Evolutionary conservation across 805 yeast species (phyloP).

Genomic region (Dipodascus albidus): DNA sequence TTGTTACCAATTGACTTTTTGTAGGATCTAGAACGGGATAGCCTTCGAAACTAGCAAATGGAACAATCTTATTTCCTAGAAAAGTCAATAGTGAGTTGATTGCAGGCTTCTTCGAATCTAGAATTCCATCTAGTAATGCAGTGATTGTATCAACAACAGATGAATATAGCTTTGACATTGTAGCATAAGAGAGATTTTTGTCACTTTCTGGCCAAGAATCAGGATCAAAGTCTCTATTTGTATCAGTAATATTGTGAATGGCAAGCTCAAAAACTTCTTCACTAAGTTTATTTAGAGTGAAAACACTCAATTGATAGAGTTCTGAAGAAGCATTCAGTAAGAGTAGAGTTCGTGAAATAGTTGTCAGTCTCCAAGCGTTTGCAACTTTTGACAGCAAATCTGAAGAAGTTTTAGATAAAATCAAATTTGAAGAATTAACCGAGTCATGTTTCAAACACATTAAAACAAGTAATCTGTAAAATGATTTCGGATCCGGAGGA

Average conservation of each 20-base stretch:
- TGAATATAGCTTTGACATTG: conserved; percentile 35
- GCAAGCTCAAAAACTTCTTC: conserved; percentile 21
- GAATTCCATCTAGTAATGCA: conserved; percentile 26
- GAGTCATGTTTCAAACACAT: conserved; percentile 35
- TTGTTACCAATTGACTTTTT: conserved; percentile 33
- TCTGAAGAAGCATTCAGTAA: conserved; percentile 40
- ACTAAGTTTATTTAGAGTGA: conserved; percentile 24
- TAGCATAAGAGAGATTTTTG: conserved; percentile 38
- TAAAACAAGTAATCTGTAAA: conserved; percentile 30
- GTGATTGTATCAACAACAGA: conserved; percentile 37
- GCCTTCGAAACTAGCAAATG: conserved; percentile 26
- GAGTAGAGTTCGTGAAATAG: conserved; percentile 37
- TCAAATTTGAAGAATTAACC: conserved; percentile 12
- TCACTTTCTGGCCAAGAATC: conserved; percentile 34
- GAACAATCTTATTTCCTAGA: conserved; percentile 41
- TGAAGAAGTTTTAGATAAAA: conserved; percentile 33
- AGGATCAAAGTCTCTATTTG: conserved; percentile 18
- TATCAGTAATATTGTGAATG: conserved; percentile 15
- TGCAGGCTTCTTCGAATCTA: conserved; percentile 38
- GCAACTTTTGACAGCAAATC: conserved; percentile 36
- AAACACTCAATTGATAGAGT: conserved; percentile 19
- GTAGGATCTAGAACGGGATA: conserved; percentile 28
- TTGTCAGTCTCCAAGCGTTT: conserved; percentile 48
- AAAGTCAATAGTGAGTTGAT: conserved; percentile 39
- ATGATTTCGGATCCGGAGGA: conserved; percentile 32